Base-by-base conservation (phyloP, 2,329 filamentous ascomycete genomes). In the Macrophomina tecta region DNA sequence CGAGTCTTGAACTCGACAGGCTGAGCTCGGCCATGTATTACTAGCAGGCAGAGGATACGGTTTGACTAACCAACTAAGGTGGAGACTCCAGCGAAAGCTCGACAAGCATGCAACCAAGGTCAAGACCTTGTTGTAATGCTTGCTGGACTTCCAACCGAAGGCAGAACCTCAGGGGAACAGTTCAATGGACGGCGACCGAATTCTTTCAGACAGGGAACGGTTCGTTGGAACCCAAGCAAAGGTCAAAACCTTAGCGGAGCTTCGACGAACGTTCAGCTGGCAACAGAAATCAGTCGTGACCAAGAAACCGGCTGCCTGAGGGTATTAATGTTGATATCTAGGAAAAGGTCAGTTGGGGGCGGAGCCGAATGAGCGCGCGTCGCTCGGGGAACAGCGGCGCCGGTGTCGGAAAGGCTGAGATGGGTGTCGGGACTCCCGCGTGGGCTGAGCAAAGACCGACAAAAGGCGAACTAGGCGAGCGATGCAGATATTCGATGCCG, bases 1-100 rank as follows among this genome's bases (percentile, higher is more conserved):
- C 56, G 56, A 60, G 56, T 46, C 16, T 28, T n/a, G 14, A 34
- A 60, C 56, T 60, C 56, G 56, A 46, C 56, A 34, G 34, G 56
- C 28, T 40, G 28, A 18, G 12, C 38, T 36, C 56, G 38, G 32
- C 28, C 56, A 60, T 60, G 40, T 5, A 12, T 34, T 14, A 11
- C 38, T 12, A 5, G 9, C 9, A 42, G 34, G 18, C 11, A 34
- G 40, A 60, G 16, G n/a, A 46, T 45, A 60, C 56, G 56, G 56
- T 45, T 48, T 28, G 23, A 60, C 56, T 60, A 60, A 60, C 56
- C 56, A 48, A 23, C 56, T 60, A 60, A 60, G 56, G 56, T 28
- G 23, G 16, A 2, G 28, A 60, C 56, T 40, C 12, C 28, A 28
- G 56, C 38, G 55, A 46, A 23, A 60, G 40, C 36, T 60, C 40